Evolutionary conservation across 257 asterid genomes (phyloP).

Genomic region (Solanum lignicaule): DNA sequence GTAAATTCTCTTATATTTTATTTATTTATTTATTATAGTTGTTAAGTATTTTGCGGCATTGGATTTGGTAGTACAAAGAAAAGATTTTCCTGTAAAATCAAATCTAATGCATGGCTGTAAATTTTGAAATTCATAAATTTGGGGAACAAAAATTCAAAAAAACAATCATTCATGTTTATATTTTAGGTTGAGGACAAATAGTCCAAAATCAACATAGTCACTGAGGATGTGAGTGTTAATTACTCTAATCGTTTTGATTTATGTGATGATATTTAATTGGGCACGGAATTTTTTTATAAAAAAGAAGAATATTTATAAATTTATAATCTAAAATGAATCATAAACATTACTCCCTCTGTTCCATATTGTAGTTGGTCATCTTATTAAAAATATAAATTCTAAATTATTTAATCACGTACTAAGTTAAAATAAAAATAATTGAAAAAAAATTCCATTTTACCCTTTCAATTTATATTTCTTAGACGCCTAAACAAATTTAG

Average conservation of each 20-base stretch:
- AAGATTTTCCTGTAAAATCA: not conserved
- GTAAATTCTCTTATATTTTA: too few relatives aligned
- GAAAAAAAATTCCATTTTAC: too few relatives aligned
- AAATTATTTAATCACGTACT: too few relatives aligned
- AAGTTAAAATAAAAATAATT: too few relatives aligned
- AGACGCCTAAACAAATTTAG: not conserved
- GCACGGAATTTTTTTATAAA: fast-evolving
- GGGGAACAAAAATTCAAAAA: not conserved
- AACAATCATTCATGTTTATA: not conserved
- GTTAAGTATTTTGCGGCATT: not conserved
- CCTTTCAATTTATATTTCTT: too few relatives aligned
- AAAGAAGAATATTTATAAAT: not conserved
- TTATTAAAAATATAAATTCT: too few relatives aligned
- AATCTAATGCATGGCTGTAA: not conserved
- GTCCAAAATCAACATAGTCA: not conserved
- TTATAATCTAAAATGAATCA: too few relatives aligned
- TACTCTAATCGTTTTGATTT: fast-evolving
- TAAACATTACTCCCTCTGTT: too few relatives aligned
- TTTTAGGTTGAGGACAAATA: not conserved
- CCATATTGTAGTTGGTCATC: too few relatives aligned
- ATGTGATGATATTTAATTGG: not conserved
- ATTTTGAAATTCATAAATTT: not conserved
- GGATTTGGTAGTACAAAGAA: not conserved
- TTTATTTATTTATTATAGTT: not conserved
- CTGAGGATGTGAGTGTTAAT: not conserved